These are phyloP conservation scores for Plasmopara muralis DNA, from an alignment of 352 stramenopile species.

Conservation along the genomic window DNA sequence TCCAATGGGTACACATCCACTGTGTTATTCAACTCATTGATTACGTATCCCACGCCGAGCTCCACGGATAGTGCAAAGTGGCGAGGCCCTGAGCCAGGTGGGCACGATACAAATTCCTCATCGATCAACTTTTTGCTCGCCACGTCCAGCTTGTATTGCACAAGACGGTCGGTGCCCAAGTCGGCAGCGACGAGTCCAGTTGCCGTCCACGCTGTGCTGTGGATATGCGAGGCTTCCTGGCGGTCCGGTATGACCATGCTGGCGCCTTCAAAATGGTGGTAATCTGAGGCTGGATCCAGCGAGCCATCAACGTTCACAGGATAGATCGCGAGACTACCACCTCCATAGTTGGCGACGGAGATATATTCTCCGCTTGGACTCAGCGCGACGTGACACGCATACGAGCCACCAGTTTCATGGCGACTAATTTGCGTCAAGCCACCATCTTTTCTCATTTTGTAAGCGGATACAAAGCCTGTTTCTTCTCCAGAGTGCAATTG, in stretches of 20 bases:
- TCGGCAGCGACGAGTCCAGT: slow-evolving; percentile 46
- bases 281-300: slow-evolving; percentile 32
- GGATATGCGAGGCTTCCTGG: slow-evolving; percentile 68
- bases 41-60: slow-evolving; percentile 52
- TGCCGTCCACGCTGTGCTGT: slow-evolving; percentile 65
- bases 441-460: slow-evolving; percentile 36
- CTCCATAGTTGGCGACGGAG: slow-evolving; percentile 67
- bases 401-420: slow-evolving; percentile 49
- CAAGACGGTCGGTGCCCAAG: slow-evolving; percentile 60
- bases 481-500: slow-evolving; percentile 16
- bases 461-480: slow-evolving; percentile 57
- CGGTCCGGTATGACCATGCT: slow-evolving; percentile 47
- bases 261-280: slow-evolving; percentile 36
- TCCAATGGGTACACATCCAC: slow-evolving; percentile 59
- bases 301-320: slow-evolving; percentile 53
- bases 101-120: slow-evolving; percentile 34
- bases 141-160: slow-evolving; percentile 49
- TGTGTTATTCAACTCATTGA: slow-evolving; percentile 59
- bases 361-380: slow-evolving; percentile 44
- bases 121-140: slow-evolving; percentile 34
- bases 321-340: slow-evolving; percentile 45
- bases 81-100: slow-evolving; percentile 51
- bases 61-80: slow-evolving; percentile 66
- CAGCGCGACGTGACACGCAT: slow-evolving; percentile 58
- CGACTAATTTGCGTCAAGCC: slow-evolving; percentile 37